Evolutionary conservation across 176 grass and related monocot genomes (phyloP).

Genomic region (Ensete ventricosum): DNA sequence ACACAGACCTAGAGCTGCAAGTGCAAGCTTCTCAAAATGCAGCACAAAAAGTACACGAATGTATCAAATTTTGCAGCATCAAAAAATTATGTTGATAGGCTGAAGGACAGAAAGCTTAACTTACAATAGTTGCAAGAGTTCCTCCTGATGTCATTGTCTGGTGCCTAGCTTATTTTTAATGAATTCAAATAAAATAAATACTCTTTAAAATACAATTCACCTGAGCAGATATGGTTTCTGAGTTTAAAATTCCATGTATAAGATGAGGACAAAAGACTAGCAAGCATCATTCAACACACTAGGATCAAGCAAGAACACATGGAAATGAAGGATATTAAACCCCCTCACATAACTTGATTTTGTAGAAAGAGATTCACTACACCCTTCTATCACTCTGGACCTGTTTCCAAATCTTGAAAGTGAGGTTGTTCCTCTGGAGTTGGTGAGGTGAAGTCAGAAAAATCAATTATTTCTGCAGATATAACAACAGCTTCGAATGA

Average conservation of each 20-base stretch:
- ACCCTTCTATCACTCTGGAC: slow-evolving; percentile 51
- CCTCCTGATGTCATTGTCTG: slow-evolving; percentile 91
- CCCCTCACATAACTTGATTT: not conserved
- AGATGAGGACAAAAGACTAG: slow-evolving; percentile 10
- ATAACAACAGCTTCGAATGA: too few species aligned
- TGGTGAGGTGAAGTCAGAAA: too few species aligned
- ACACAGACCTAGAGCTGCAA: too few species aligned
- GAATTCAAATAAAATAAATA: slow-evolving; percentile 24
- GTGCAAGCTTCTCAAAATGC: too few species aligned
- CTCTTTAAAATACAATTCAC: slow-evolving; percentile 6
- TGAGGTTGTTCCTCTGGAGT: too few species aligned
- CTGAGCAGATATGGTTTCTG: slow-evolving; percentile 65
- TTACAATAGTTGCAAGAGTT: slow-evolving; percentile 95
- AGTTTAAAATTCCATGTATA: slow-evolving; percentile 56
- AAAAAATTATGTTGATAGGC: not conserved
- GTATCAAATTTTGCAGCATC: too few species aligned
- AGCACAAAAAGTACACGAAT: too few species aligned
- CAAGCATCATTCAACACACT: not conserved
- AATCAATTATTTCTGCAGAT: too few species aligned
- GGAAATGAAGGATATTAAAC: not conserved
- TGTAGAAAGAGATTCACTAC: slow-evolving; percentile 19
- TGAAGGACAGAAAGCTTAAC: slow-evolving; percentile 30
- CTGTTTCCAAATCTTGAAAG: too few species aligned
- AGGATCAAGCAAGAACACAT: not conserved
- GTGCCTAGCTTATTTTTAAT: slow-evolving; percentile 31